Percentiles rank a stretch among this genome's conserved stretches.
These are phyloP conservation scores for Kalaharituber pfeilii DNA, from an alignment of 2,329 filamentous ascomycete genomes.

Conservation along the genomic window DNA sequence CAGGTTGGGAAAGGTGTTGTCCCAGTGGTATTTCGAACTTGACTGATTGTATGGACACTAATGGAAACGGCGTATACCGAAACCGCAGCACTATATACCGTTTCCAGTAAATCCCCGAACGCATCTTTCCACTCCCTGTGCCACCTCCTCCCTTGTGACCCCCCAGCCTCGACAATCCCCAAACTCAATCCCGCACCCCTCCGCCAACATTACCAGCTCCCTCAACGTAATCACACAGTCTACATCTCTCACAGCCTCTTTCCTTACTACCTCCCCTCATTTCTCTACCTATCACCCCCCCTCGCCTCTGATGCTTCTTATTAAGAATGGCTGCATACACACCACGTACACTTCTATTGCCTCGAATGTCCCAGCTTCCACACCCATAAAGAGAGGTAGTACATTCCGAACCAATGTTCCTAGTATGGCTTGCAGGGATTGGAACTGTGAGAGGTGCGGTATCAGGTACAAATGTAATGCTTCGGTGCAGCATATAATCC, in stretches of 20 bases:
- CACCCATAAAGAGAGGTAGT: constrained; percentile 39
- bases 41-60: too few species aligned
- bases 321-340: constrained; percentile 96
- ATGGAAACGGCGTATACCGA: neutral
- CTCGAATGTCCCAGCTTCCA: constrained; percentile 49
- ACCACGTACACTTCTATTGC: constrained; percentile 72
- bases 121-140: constrained; percentile 27
- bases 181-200: too few species aligned
- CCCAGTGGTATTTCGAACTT: too few species aligned
- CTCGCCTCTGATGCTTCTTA: constrained; percentile 90
- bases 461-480: constrained; percentile 92
- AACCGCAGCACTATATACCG: neutral
- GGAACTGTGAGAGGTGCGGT: constrained; percentile 75
- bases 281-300: constrained; percentile 70
- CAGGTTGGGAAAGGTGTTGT: too few species aligned
- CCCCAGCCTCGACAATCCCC: too few species aligned
- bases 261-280: constrained; percentile 37
- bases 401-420: constrained; percentile 82
- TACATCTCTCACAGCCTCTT: constrained; percentile 54
- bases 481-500: constrained; percentile 99
- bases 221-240: constrained; percentile 97
- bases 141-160: too few species aligned
- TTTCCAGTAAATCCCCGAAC: neutral
- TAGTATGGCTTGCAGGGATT: constrained; percentile 82
- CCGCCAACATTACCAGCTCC: constrained; percentile 80